Percentiles rank a stretch among this genome's conserved stretches.
phyloP scores from a whole-genome alignment of 2,329 filamentous ascomycete genomes.

The Exophiala bonariae region DNA sequence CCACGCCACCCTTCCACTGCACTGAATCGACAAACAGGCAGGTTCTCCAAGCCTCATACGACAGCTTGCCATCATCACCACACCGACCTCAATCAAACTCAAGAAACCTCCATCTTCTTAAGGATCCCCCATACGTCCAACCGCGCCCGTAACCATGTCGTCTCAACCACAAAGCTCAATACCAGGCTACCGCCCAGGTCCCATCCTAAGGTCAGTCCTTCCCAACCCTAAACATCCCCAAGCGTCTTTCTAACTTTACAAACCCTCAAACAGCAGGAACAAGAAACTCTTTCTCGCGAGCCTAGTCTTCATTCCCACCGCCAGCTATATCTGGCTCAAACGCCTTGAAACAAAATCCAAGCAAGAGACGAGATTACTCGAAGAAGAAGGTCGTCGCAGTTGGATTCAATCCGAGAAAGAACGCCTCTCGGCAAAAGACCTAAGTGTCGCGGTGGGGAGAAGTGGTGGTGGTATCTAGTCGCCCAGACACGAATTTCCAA shows the following conservation, averaged over 20 bases:
- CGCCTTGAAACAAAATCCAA: slow-evolving; percentile 17
- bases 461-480: slow-evolving; percentile 21
- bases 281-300: slow-evolving; percentile 20
- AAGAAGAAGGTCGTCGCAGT: slow-evolving; percentile 22
- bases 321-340: slow-evolving; percentile 22
- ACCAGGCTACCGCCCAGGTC: slow-evolving; percentile 20
- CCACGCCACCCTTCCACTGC: no score
- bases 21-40: no score
- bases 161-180: slow-evolving; percentile 21
- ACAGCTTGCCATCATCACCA: no score
- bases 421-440: slow-evolving; percentile 10
- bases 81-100: not conserved
- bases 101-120: not conserved
- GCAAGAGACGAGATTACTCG: slow-evolving; percentile 18
- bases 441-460: slow-evolving; percentile 21
- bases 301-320: slow-evolving; percentile 19
- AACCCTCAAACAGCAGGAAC: slow-evolving; percentile 10
- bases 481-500: not conserved
- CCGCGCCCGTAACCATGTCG: not conserved
- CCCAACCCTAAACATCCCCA: not conserved
- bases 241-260: not conserved
- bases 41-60: no score
- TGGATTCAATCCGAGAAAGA: slow-evolving; percentile 23
- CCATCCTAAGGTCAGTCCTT: slow-evolving; percentile 17
- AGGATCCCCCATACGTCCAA: not conserved